A percentile compares a stretch with the other conserved stretches of the same genome.
Conservation (phyloP, 1,139 yeast genomes). For the Candida mesenterica region DNA sequence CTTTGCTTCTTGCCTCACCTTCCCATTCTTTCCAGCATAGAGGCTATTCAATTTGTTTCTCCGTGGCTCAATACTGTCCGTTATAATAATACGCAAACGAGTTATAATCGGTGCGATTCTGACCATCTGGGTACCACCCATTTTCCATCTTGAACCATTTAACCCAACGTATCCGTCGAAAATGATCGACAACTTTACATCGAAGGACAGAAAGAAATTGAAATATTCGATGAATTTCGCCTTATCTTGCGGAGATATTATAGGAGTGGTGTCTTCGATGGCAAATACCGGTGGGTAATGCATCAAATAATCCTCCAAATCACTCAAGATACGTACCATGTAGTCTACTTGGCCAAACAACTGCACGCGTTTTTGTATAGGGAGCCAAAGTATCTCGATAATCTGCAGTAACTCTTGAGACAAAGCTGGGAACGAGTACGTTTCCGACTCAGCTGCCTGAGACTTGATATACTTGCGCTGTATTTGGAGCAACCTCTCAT, state of each 20-base stretch:
- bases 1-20: slow-evolving; percentile 11
- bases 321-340: slow-evolving; percentile 61
- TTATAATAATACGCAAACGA: slow-evolving; percentile 36
- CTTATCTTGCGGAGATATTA: slow-evolving; percentile 12
- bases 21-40: slow-evolving; percentile 1
- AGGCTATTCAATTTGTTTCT: slow-evolving; percentile 8
- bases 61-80: slow-evolving; percentile 13
- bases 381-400: slow-evolving; percentile 20
- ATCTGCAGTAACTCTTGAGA: slow-evolving; percentile 15
- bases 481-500: slow-evolving; percentile 52
- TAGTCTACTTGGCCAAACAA: slow-evolving; percentile 61
- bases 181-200: slow-evolving; percentile 40
- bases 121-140: slow-evolving; percentile 40
- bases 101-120: slow-evolving; percentile 47
- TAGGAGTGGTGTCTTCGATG: slow-evolving; percentile 8
- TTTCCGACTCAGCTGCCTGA: slow-evolving; percentile 35
- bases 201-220: slow-evolving; percentile 41
- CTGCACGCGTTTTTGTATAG: slow-evolving; percentile 18
- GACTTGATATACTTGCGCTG: slow-evolving; percentile 67
- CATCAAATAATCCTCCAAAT: slow-evolving; percentile 58
- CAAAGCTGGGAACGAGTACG: slow-evolving; percentile 18
- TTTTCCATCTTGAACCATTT: slow-evolving; percentile 5
- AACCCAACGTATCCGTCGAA: slow-evolving; percentile 34
- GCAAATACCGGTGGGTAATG: slow-evolving; percentile 32
- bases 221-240: slow-evolving; percentile 29